These are phyloP conservation scores for Aureoboletus auriporus DNA, from an alignment of 768 basidiomycete species.

Conservation along the genomic window DNA sequence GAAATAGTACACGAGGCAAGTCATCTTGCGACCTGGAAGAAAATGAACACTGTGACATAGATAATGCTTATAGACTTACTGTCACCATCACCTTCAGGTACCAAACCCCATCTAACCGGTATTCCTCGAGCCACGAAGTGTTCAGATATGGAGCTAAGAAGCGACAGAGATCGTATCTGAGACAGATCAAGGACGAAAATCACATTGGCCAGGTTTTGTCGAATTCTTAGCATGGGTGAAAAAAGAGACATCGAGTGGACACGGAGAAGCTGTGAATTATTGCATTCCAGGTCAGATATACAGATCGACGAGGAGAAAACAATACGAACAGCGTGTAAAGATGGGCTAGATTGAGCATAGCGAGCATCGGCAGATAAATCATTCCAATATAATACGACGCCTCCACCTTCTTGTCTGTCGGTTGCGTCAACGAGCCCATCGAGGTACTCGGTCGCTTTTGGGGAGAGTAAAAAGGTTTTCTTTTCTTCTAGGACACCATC, in stretches of 20 bases:
- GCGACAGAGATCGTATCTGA: constrained; percentile 50
- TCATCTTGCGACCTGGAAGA: constrained; percentile 58
- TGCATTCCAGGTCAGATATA: constrained; percentile 1
- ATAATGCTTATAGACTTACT: constrained; percentile 20
- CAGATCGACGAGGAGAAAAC: neutral
- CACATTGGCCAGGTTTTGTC: constrained; percentile 79
- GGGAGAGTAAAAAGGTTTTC: constrained; percentile 84
- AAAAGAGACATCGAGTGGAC: constrained; percentile 49
- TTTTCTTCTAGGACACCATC: constrained; percentile 61
- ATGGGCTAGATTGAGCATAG: constrained; percentile 50
- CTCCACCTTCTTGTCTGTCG: constrained; percentile 76
- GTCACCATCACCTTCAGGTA: constrained; percentile 55
- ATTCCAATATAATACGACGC: constrained; percentile 83
- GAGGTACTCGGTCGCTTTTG: constrained; percentile 23
- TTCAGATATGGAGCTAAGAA: constrained; percentile 60
- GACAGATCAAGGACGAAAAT: constrained; percentile 82
- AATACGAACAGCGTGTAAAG: constrained; percentile 46
- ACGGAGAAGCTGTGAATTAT: constrained; percentile 24
- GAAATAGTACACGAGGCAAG: constrained; percentile 66
- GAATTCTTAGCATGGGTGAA: constrained; percentile 72
- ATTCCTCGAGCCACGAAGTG: constrained; percentile 69
- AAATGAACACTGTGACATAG: neutral
- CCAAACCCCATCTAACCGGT: constrained; percentile 83
- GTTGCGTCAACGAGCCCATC: constrained; percentile 90
- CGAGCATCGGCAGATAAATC: constrained; percentile 80